A percentile compares a stretch with the other conserved stretches of the same genome.
Evolutionary conservation across 2,329 filamentous ascomycete species (phyloP).

Genomic region (Nemania sp.): DNA sequence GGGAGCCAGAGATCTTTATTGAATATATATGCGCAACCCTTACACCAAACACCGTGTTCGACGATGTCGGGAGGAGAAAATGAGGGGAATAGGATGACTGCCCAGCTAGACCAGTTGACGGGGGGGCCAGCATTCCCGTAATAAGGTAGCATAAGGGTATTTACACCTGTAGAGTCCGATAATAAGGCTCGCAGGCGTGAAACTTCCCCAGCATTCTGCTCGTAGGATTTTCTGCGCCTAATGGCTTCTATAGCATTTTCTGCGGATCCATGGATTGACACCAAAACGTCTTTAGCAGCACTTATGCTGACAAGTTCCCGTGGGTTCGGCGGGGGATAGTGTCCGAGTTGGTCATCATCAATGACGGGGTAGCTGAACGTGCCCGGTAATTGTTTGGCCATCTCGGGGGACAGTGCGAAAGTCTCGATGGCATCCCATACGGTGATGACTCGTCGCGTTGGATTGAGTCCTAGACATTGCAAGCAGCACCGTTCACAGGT

Average conservation of each 20-base stretch:
- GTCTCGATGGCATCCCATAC: not conserved
- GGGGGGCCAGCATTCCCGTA: not conserved
- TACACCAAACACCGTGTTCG: constrained; percentile 19
- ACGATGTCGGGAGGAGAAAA: constrained; percentile 6
- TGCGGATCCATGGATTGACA: constrained; percentile 2
- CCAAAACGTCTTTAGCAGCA: constrained; percentile 3
- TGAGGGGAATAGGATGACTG: constrained; percentile 18
- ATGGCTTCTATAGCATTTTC: constrained; percentile 5
- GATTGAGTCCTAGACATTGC: constrained; percentile 8
- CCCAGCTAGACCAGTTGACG: constrained; percentile 17
- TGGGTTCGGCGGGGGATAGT: not conserved
- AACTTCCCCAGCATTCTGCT: constrained; percentile 1
- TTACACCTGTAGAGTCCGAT: not conserved
- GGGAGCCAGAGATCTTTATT: constrained; percentile 1
- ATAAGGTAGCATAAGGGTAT: not conserved
- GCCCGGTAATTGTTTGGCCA: constrained; percentile 3
- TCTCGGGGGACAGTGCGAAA: constrained; percentile 11
- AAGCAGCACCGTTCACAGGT: constrained; percentile 15
- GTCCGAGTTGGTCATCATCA: not conserved
- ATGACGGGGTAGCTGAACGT: constrained; percentile 13
- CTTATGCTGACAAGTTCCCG: constrained; percentile 1
- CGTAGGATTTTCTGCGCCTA: not conserved
- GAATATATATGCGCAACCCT: constrained; percentile 13
- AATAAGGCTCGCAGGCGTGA: constrained; percentile 7
- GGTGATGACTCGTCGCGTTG: constrained; percentile 5